Conservation (phyloP, 768 basidiomycete genomes). For the Sporobolomyces roseus region DNA sequence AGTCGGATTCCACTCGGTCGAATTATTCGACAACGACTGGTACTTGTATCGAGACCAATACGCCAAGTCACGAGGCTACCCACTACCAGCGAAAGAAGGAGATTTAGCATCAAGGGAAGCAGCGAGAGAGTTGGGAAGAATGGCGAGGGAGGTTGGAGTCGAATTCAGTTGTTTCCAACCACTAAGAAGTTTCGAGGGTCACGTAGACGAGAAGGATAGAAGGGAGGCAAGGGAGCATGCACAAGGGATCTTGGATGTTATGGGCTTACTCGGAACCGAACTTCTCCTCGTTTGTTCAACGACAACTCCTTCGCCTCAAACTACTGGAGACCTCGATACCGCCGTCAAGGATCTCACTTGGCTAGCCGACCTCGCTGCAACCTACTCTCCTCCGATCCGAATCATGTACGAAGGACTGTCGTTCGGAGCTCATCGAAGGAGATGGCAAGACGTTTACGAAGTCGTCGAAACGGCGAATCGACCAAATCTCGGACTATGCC, state of each 20-base stretch:
- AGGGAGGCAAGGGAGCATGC: constrained; percentile 46
- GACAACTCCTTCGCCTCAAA: constrained; percentile 43
- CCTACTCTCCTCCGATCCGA: constrained; percentile 44
- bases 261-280: constrained; percentile 47
- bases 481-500: constrained; percentile 51
- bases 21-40: constrained; percentile 51
- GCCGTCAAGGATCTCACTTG: constrained; percentile 47
- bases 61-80: constrained; percentile 43
- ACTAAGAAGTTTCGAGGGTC: constrained; percentile 51
- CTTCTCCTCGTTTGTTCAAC: constrained; percentile 52
- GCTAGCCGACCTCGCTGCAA: constrained; percentile 49
- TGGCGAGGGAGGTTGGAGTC: constrained; percentile 39
- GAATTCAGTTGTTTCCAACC: constrained; percentile 50
- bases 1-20: constrained; percentile 43
- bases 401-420: constrained; percentile 42
- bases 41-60: constrained; percentile 46
- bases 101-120: constrained; percentile 41
- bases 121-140: constrained; percentile 42
- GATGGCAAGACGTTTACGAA: constrained; percentile 52
- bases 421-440: constrained; percentile 50
- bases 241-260: constrained; percentile 48
- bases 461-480: constrained; percentile 49
- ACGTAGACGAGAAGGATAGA: constrained; percentile 45
- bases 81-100: constrained; percentile 43
- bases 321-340: constrained; percentile 38